Conservation (phyloP, 768 basidiomycete species). For the Kwoniella heveanensis region DNA sequence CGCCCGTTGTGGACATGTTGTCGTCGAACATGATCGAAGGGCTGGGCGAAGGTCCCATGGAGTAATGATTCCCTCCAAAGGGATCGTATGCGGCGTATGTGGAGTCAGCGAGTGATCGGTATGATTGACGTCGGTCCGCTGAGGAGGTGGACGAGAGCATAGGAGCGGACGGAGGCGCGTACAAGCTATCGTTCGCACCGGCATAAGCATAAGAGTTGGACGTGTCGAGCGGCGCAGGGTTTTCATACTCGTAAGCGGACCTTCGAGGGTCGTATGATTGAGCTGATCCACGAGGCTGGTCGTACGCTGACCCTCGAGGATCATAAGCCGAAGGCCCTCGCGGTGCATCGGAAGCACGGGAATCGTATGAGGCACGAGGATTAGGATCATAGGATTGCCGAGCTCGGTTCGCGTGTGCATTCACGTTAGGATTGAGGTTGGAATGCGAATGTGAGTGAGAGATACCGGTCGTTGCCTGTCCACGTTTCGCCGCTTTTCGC, state of each 20-base stretch:
- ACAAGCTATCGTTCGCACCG: constrained; percentile 2
- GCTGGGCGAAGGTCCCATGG: constrained; percentile 34
- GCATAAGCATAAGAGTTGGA: not conserved
- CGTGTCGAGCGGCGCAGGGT: not conserved
- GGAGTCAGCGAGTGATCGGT: constrained; percentile 37
- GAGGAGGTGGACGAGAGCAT: constrained; percentile 16
- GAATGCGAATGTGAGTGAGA: not conserved
- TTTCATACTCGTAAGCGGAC: not conserved
- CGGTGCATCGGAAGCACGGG: not conserved
- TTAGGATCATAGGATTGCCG: not conserved
- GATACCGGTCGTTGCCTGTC: not conserved
- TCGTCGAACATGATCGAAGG: constrained; percentile 45
- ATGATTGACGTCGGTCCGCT: constrained; percentile 24
- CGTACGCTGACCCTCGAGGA: not conserved
- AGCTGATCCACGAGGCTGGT: not conserved
- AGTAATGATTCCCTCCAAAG: constrained; percentile 11
- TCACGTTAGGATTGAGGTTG: not conserved
- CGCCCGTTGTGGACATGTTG: constrained; percentile 40
- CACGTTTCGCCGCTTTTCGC: constrained; percentile 42
- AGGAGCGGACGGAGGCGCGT: constrained; percentile 9
- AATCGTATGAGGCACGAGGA: not conserved
- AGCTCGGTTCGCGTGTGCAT: not conserved
- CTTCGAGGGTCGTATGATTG: not conserved
- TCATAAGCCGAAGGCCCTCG: not conserved
- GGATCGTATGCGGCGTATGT: constrained; percentile 43